Conservation (phyloP, 176 grass and related monocot genomes). For the Avena insularis region DNA sequence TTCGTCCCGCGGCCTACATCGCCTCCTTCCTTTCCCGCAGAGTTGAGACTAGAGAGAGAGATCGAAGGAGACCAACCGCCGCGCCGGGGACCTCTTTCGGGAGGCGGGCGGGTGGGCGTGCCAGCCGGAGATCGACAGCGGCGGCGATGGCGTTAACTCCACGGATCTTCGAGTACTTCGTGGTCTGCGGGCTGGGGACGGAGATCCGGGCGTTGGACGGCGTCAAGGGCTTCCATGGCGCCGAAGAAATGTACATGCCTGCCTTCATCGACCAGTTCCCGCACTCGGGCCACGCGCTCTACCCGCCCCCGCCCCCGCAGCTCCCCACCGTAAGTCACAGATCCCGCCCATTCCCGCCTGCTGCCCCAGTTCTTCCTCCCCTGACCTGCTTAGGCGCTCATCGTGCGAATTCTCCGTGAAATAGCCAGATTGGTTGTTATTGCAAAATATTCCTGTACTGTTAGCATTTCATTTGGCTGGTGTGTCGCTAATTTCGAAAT, state of each 20-base stretch:
- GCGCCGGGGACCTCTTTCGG: constrained; percentile 18
- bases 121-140: constrained; percentile 13
- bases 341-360: constrained; percentile 50
- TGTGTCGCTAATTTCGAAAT: not conserved
- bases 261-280: constrained; percentile 91
- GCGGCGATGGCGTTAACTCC: constrained; percentile 43
- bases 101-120: not conserved
- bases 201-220: constrained; percentile 89
- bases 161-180: constrained; percentile 97
- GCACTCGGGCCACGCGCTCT: constrained; percentile 72
- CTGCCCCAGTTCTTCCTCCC: constrained; percentile 39
- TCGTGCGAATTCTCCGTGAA: not conserved
- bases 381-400: not conserved
- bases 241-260: constrained; percentile 84
- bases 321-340: constrained; percentile 89
- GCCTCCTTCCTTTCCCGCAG: not conserved
- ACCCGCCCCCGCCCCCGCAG: constrained; percentile 92
- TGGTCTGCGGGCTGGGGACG: constrained; percentile 95
- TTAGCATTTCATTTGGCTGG: constrained; percentile 35
- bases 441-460: not conserved
- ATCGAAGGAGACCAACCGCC: not conserved
- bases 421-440: constrained; percentile 19
- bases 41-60: constrained; percentile 21
- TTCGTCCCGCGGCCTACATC: constrained; percentile 1
- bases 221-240: constrained; percentile 78